Base-by-base conservation (phyloP, 2,329 filamentous ascomycete species). In the Xylariomycetidae sp. region DNA sequence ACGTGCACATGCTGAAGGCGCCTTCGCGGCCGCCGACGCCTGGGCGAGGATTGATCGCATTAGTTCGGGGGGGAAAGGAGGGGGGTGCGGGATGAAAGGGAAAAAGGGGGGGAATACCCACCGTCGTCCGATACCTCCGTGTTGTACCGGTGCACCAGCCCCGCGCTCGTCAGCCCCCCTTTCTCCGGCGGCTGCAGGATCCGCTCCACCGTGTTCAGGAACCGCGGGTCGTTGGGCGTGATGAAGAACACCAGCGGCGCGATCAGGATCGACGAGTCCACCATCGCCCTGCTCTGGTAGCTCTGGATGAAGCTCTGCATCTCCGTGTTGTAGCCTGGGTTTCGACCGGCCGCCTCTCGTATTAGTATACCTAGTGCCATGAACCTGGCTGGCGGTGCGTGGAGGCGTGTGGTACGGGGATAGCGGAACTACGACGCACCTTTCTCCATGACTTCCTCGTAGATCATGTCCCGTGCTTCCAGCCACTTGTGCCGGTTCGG, bases 231-330 rank as follows among this genome's bases (percentile, higher is more conserved):
- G 46, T 85, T 86, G 1, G 84, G 82, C 4, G 81, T 70, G 38
- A 87, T 79, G 63, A 88, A 88, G 57, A 88, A 88, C 17, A 89
- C 83, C 13, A 88, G 68, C 0, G 84, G 84, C 0, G 83, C 82
- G 41, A 87, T 85, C 25, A 87, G 64, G 31, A 86, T 80, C 1
- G 81, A 81, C 1, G 82, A 83, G 58, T 89, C 84, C 22, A 89
- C 65, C 28, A 81, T 68, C 1, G 79, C 79, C 22, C 67, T 72
- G 50, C 70, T 76, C 60, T 89, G 82, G 52, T 86, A 89, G 59
- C 80, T 85, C 58, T 88, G 84, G 10, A 82, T 66, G 56, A 88
- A 89, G 48, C 71, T 77, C 24, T 76, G 68, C 56, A 85, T 69
- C 30, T 85, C 70, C 19, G 68, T 63, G 53, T 85, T 87, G 63